phyloP scores from a whole-genome alignment of 495 filamentous ascomycete species.

The Neurospora africana region DNA sequence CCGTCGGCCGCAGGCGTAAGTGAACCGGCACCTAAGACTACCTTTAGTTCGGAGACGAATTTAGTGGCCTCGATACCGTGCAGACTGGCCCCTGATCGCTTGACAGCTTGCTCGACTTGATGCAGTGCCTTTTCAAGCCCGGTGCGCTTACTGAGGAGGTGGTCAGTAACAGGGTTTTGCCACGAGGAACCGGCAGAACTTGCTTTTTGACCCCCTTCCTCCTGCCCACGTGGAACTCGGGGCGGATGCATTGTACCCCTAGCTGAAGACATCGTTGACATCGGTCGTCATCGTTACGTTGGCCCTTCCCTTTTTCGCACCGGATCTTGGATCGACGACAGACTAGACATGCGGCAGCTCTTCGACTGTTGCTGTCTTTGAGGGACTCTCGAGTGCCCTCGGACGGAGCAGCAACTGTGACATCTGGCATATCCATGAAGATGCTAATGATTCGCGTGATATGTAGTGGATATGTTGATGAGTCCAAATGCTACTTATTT shows the following conservation, averaged over 20 bases:
- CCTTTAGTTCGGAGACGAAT: constrained; percentile 45
- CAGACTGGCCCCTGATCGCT: constrained; percentile 43
- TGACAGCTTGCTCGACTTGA: constrained; percentile 62
- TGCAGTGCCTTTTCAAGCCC: constrained; percentile 63
- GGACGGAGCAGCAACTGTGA: constrained; percentile 3
- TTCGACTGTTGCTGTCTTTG: constrained; percentile 19
- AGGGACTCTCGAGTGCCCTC: constrained; percentile 11
- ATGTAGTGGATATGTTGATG: not conserved
- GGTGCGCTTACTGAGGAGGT: constrained; percentile 49
- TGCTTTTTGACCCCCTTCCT: constrained; percentile 70
- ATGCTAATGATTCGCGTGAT: not conserved
- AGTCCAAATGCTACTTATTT: not conserved
- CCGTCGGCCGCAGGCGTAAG: constrained; percentile 6
- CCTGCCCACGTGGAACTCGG: constrained; percentile 57
- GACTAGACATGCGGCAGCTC: constrained; percentile 52
- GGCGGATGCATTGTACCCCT: constrained; percentile 50
- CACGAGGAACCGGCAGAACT: constrained; percentile 16
- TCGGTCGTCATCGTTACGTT: constrained; percentile 25
- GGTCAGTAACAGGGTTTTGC: not conserved
- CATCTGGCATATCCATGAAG: constrained; percentile 7
- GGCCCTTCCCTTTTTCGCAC: constrained; percentile 42
- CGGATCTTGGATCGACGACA: constrained; percentile 60
- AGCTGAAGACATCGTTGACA: constrained; percentile 55
- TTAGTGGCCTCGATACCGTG: constrained; percentile 42
- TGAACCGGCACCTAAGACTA: constrained; percentile 32